These are phyloP conservation scores for Suaeda aralocaspica DNA, from an alignment of 148 eudicot genomes.

Conservation along the genomic window DNA sequence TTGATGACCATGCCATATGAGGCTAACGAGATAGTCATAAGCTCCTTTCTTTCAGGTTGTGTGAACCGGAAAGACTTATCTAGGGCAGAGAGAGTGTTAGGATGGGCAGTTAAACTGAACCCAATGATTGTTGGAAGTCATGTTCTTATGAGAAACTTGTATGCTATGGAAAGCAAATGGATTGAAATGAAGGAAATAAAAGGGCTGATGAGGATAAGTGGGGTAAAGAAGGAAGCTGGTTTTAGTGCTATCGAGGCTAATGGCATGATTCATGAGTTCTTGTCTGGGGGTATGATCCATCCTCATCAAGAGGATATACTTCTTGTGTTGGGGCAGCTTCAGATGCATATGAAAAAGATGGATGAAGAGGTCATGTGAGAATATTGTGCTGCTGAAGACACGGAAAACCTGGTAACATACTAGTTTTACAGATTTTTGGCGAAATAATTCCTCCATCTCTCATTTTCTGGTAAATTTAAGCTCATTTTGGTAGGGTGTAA, in stretches of 20 bases:
- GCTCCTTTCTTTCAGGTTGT: conserved; percentile 77
- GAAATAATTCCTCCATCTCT: not conserved
- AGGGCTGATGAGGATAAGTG: conserved; percentile 46
- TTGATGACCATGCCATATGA: conserved; percentile 70
- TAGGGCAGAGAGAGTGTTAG: conserved; percentile 57
- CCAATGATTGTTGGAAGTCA: conserved; percentile 56
- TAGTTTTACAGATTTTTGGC: not conserved
- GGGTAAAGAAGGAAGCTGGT: conserved; percentile 76
- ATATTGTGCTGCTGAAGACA: not conserved
- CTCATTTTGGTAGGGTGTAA: no score
- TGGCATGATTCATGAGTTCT: conserved; percentile 53
- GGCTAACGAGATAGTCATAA: conserved; percentile 64
- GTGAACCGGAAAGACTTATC: conserved; percentile 44
- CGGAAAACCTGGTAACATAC: not conserved
- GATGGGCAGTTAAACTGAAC: conserved; percentile 41
- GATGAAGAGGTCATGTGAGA: conserved; percentile 8
- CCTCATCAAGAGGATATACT: conserved; percentile 38
- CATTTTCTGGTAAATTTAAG: no score
- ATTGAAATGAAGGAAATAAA: conserved; percentile 56
- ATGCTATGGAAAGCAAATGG: conserved; percentile 72
- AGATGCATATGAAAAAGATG: conserved; percentile 42
- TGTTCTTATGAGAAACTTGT: conserved; percentile 61
- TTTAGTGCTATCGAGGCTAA: conserved; percentile 63
- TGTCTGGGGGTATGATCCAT: conserved; percentile 53
- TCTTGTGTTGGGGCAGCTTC: conserved; percentile 29